A percentile compares a stretch with the other conserved stretches of the same genome.
Evolutionary conservation across 2,329 filamentous ascomycete genomes (phyloP).

Genomic region (Aspergillus brasiliensis): DNA sequence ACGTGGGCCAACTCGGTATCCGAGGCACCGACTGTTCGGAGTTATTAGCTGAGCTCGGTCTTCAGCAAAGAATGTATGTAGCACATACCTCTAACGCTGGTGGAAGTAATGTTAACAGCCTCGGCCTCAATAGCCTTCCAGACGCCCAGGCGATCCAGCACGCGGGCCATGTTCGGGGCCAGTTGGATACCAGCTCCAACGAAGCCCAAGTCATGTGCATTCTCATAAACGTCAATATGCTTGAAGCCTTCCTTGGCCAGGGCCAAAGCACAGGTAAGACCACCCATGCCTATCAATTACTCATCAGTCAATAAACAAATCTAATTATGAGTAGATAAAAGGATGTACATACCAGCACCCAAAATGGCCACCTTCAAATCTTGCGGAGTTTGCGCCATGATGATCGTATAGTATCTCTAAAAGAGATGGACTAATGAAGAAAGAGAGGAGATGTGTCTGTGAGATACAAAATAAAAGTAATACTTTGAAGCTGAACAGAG

Average conservation of each 20-base stretch:
- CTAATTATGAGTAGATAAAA: no score
- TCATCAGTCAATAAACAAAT: not conserved
- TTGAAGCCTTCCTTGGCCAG: constrained; percentile 76
- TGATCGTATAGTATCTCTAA: not conserved
- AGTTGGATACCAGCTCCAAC: constrained; percentile 84
- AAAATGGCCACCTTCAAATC: constrained; percentile 50
- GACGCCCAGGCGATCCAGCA: constrained; percentile 71
- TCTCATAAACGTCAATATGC: constrained; percentile 73
- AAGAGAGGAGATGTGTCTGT: not conserved
- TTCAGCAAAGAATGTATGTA: no score
- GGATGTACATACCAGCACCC: constrained; percentile 42
- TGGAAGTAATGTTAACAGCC: constrained; percentile 69
- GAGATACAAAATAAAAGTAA: not conserved
- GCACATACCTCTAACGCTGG: constrained; percentile 67
- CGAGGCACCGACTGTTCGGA: constrained; percentile 62
- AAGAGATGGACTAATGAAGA: no score
- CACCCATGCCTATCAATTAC: constrained; percentile 64
- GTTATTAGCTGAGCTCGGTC: not conserved
- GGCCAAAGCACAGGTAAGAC: constrained; percentile 69
- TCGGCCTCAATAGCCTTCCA: constrained; percentile 72
- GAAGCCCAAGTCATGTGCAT: constrained; percentile 72
- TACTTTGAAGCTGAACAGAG: not conserved
- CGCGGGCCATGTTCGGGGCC: constrained; percentile 77
- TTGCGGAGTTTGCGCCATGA: constrained; percentile 32
- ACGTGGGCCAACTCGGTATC: constrained; percentile 72